Evolutionary conservation across 768 basidiomycete genomes (phyloP).

Genomic region (Tylopilus balloui): DNA sequence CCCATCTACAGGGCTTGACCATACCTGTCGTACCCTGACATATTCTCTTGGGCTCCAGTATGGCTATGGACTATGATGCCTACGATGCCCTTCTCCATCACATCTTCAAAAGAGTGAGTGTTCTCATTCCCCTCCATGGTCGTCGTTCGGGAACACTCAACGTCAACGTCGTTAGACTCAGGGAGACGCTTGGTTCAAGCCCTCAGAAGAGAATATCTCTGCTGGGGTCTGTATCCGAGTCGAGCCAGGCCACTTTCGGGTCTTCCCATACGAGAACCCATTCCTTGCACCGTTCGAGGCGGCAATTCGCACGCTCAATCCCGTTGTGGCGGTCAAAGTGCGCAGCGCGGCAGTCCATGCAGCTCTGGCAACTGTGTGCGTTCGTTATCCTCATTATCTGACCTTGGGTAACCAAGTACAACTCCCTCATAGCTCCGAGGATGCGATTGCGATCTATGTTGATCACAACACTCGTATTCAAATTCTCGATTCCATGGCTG

Average conservation of each 20-base stretch:
- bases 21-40: neutral
- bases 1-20: neutral
- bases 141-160: neutral
- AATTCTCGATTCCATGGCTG: slow-evolving; percentile 65
- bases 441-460: slow-evolving; percentile 60
- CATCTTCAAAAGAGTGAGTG: slow-evolving; percentile 66
- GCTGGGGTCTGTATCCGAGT: slow-evolving; percentile 76
- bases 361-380: slow-evolving; percentile 65
- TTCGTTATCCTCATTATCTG: slow-evolving; percentile 8
- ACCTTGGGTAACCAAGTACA: slow-evolving; percentile 1
- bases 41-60: slow-evolving; percentile 4
- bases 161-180: slow-evolving; percentile 53
- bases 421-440: slow-evolving; percentile 43
- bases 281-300: slow-evolving; percentile 79
- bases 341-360: slow-evolving; percentile 79
- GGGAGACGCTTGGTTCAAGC: slow-evolving; percentile 83
- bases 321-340: slow-evolving; percentile 79
- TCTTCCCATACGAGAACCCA: slow-evolving; percentile 84
- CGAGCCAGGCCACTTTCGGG: slow-evolving; percentile 63
- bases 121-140: neutral
- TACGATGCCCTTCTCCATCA: slow-evolving; percentile 78
- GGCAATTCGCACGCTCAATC: slow-evolving; percentile 70
- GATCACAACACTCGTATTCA: slow-evolving; percentile 84
- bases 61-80: slow-evolving; percentile 57
- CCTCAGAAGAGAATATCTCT: slow-evolving; percentile 75